phyloP scores from a whole-genome alignment of 1,284 basidiomycete genomes.

The Irpex sp. region DNA sequence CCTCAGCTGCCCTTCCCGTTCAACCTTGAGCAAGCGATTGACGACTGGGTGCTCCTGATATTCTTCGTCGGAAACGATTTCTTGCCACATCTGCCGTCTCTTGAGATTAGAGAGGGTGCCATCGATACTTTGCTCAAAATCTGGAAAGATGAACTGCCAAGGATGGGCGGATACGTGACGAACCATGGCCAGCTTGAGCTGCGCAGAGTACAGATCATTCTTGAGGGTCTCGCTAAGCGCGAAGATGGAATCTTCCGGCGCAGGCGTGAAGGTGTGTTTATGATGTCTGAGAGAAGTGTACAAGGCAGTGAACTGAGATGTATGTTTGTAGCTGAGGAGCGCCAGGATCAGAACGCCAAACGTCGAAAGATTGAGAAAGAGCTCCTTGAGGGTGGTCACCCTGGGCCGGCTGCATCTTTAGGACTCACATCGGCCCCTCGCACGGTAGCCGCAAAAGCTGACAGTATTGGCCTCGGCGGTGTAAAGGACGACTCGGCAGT shows the following conservation, averaged over 20 bases:
- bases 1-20: constrained; percentile 82
- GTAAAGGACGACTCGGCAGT: constrained; percentile 52
- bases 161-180: constrained; percentile 97
- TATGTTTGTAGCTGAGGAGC: constrained; percentile 73
- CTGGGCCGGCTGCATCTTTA: constrained; percentile 52
- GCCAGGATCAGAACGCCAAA: constrained; percentile 88
- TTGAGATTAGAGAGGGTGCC: constrained; percentile 99
- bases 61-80: constrained; percentile 99
- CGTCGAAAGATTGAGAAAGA: constrained; percentile 81
- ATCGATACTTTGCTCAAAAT: constrained; percentile 96
- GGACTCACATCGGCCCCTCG: constrained; percentile 48
- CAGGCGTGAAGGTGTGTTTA: constrained; percentile 75
- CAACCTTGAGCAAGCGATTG: constrained; percentile 94
- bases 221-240: constrained; percentile 87
- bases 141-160: constrained; percentile 90
- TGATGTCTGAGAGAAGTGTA: neutral
- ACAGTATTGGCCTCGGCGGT: constrained; percentile 70
- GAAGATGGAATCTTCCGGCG: constrained; percentile 96
- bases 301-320: neutral
- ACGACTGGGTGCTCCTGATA: constrained; percentile 99
- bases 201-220: constrained; percentile 85
- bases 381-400: constrained; percentile 38
- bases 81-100: constrained; percentile 93
- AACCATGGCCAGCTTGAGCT: constrained; percentile 92
- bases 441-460: constrained; percentile 72